Evolutionary conservation across 768 basidiomycete genomes (phyloP).

Genomic region (Strobilomyces dryophilus): DNA sequence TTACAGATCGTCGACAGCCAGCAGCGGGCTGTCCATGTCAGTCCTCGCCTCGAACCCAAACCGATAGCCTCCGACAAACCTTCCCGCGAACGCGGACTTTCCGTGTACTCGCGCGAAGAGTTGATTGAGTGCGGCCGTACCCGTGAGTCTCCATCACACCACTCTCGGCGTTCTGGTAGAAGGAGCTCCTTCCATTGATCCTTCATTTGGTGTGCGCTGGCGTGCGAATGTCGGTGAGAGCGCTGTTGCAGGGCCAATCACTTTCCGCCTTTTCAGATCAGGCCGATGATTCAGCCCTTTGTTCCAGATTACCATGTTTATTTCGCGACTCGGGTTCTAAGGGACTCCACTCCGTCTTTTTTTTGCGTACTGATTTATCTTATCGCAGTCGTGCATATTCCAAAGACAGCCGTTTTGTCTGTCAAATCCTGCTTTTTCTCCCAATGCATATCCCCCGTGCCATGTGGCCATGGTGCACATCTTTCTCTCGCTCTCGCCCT

Average conservation of each 20-base stretch:
- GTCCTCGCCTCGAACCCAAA: neutral
- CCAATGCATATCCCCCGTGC: conserved; percentile 38
- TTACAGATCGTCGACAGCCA: conserved; percentile 32
- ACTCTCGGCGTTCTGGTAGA: conserved; percentile 9
- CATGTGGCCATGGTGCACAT: conserved; percentile 56
- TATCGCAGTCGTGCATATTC: conserved; percentile 57
- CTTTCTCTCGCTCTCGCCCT: conserved; percentile 61
- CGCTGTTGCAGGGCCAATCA: neutral
- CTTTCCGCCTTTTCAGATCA: neutral
- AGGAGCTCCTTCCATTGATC: neutral
- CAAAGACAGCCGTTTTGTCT: conserved; percentile 60
- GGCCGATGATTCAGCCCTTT: neutral
- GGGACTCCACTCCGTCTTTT: neutral
- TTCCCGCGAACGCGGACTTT: conserved; percentile 15
- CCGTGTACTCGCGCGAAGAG: conserved; percentile 23
- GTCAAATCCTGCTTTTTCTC: conserved; percentile 51
- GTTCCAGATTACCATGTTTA: neutral
- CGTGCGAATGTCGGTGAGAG: neutral
- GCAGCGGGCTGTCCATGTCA: neutral
- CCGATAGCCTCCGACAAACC: conserved; percentile 3
- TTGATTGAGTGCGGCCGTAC: conserved; percentile 20
- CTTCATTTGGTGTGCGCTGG: neutral
- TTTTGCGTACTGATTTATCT: conserved; percentile 7
- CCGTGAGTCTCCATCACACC: conserved; percentile 24
- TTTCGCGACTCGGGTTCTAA: neutral